These are phyloP conservation scores for Vigna angularis DNA, from an alignment of 306 rosid genomes.

Conservation along the genomic window DNA sequence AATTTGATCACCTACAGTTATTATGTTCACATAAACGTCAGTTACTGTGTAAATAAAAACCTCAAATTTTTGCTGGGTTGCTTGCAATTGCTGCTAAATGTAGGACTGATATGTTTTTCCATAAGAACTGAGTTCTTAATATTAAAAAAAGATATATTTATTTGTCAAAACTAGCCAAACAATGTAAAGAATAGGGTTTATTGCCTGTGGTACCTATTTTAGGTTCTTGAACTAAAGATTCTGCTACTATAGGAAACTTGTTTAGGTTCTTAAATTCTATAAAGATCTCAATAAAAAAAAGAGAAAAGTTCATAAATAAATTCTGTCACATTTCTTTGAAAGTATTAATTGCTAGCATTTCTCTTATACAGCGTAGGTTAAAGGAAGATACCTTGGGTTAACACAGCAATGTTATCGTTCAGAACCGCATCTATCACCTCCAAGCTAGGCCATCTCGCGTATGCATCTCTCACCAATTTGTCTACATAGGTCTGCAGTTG, in stretches of 20 bases:
- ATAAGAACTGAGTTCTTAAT: neutral
- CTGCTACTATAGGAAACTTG: neutral
- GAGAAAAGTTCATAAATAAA: neutral
- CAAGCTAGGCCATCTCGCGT: conserved; percentile 56
- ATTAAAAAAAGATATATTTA: too few species aligned
- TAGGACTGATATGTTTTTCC: neutral
- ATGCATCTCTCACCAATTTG: conserved; percentile 61
- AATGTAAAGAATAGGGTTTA: neutral
- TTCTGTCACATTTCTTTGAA: neutral
- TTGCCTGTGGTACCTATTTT: neutral
- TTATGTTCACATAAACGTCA: neutral
- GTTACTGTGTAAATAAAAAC: neutral
- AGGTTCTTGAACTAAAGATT: neutral
- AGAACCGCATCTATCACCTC: conserved; percentile 54
- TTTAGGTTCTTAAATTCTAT: neutral
- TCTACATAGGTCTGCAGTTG: conserved; percentile 57
- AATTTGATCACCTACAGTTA: conserved; percentile 48
- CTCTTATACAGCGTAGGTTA: neutral
- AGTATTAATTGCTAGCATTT: neutral
- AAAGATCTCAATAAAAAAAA: neutral
- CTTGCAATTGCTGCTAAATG: neutral
- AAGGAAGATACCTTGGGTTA: conserved; percentile 62
- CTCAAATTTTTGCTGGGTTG: too few species aligned
- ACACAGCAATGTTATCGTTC: conserved; percentile 56
- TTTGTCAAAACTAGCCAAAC: neutral